Percentiles rank a stretch among this genome's conserved stretches.
phyloP scores from a whole-genome alignment of 495 filamentous ascomycete species.

The Polyplosphaeria fusca region DNA sequence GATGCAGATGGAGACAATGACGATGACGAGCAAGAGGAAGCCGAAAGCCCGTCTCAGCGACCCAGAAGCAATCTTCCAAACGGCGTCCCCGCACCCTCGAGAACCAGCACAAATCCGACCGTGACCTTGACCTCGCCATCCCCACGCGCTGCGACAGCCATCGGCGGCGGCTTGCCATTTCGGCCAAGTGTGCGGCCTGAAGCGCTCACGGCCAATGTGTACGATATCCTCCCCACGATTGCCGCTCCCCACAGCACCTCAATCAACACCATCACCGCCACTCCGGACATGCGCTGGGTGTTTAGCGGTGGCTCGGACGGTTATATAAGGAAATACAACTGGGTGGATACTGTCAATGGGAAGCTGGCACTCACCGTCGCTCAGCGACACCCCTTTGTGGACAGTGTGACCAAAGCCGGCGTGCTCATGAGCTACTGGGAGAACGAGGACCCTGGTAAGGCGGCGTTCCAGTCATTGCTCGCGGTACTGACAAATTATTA shows the following conservation, averaged over 20 bases:
- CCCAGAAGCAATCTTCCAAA: conserved; percentile 41
- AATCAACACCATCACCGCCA: conserved; percentile 87
- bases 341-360: conserved; percentile 90
- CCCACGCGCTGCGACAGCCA: conserved; percentile 48
- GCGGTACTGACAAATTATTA: too few relatives aligned
- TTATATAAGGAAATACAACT: conserved; percentile 93
- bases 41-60: conserved; percentile 44
- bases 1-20: conserved; percentile 53
- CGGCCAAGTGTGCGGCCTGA: conserved; percentile 74
- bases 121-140: conserved; percentile 41
- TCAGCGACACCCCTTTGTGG: conserved; percentile 94
- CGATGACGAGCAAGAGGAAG: conserved; percentile 59
- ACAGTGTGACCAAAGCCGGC: conserved; percentile 92
- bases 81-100: conserved; percentile 34
- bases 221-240: conserved; percentile 96
- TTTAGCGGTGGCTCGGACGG: conserved; percentile 92
- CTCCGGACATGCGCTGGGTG: conserved; percentile 92
- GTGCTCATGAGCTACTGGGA: conserved; percentile 96
- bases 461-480: too few relatives aligned
- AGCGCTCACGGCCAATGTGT: conserved; percentile 73
- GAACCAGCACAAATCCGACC: conserved; percentile 31
- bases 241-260: conserved; percentile 94
- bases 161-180: conserved; percentile 44
- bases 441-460: conserved; percentile 74
- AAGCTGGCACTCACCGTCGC: conserved; percentile 92